Base-by-base conservation (phyloP, 2,329 filamentous ascomycete species). In the Cyclaneusma minus region DNA sequence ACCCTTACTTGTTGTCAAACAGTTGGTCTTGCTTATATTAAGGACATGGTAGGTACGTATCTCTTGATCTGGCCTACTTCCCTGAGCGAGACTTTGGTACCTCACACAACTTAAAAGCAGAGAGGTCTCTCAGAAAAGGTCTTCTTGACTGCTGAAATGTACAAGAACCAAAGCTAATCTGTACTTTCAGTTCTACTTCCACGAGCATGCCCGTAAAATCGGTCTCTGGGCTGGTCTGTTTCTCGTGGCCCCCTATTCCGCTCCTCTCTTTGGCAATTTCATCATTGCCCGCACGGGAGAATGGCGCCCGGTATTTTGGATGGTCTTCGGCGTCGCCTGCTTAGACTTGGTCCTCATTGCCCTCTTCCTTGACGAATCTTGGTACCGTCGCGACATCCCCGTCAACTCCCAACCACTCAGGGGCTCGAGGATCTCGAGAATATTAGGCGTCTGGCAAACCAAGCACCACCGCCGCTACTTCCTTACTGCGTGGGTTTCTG, bases 131-230 rank as follows among this genome's bases (percentile, higher is more conserved):
- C n/a, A n/a, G n/a, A n/a, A n/a, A n/a, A n/a, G n/a, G n/a, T n/a
- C n/a, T n/a, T n/a, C n/a, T n/a, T n/a, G n/a, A n/a, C n/a, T n/a
- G n/a, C n/a, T n/a, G n/a, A n/a, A n/a, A n/a, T n/a, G n/a, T n/a
- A n/a, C n/a, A n/a, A n/a, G n/a, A n/a, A n/a, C n/a, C n/a, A n/a
- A n/a, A n/a, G n/a, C n/a, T n/a, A n/a, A n/a, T n/a, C n/a, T n/a
- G n/a, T n/a, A n/a, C n/a, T n/a, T n/a, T n/a, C n/a, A n/a, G n/a
- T 72, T 67, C 49, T 70, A 66, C 49, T 66, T 68, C 44, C 66
- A 71, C 36, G 57, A 69, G 33, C 50, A 61, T 18, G 58, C 59
- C 1, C 44, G 58, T 13, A 62, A 62, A 40, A 61, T 62, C 32
- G 57, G 58, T 25, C 45, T 62, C 19, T 62, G 57, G 57, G 56